phyloP scores from a whole-genome alignment of 2,329 filamentous ascomycete species.

The Incumbomyces lentus region DNA sequence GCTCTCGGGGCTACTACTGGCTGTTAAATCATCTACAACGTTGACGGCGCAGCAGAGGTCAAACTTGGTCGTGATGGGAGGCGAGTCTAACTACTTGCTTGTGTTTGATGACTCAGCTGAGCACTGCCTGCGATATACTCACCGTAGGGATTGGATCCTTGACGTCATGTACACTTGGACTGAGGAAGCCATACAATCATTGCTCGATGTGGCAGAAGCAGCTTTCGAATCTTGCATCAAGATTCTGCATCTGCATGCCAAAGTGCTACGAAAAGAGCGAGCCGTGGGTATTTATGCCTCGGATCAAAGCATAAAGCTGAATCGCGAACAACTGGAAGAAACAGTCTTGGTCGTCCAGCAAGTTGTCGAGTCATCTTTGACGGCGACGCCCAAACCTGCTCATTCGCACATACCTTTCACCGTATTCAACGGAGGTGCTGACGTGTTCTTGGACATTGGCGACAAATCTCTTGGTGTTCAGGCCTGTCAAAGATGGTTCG shows the following conservation, averaged over 20 bases:
- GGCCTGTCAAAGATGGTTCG: constrained; percentile 86
- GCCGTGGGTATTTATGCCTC: constrained; percentile 67
- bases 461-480: constrained; percentile 95
- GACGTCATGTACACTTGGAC: constrained; percentile 43
- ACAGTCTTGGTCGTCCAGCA: constrained; percentile 91
- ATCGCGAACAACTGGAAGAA: constrained; percentile 85
- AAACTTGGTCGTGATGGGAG: constrained; percentile 83
- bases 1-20: constrained; percentile 75
- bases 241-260: constrained; percentile 62
- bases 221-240: constrained; percentile 72
- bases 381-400: constrained; percentile 2
- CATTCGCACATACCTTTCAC: constrained; percentile 63
- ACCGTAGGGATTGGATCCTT: constrained; percentile 48
- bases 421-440: constrained; percentile 94
- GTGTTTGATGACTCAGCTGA: constrained; percentile 57
- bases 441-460: constrained; percentile 97
- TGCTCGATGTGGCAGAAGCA: constrained; percentile 83
- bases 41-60: constrained; percentile 59
- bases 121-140: constrained; percentile 56
- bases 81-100: constrained; percentile 93
- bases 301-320: constrained; percentile 52
- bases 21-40: constrained; percentile 52
- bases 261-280: constrained; percentile 76
- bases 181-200: constrained; percentile 59
- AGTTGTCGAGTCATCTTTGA: constrained; percentile 69